Base-by-base conservation (phyloP, 108 stramenopile genomes). In the Nannochloropsis salina region DNA sequence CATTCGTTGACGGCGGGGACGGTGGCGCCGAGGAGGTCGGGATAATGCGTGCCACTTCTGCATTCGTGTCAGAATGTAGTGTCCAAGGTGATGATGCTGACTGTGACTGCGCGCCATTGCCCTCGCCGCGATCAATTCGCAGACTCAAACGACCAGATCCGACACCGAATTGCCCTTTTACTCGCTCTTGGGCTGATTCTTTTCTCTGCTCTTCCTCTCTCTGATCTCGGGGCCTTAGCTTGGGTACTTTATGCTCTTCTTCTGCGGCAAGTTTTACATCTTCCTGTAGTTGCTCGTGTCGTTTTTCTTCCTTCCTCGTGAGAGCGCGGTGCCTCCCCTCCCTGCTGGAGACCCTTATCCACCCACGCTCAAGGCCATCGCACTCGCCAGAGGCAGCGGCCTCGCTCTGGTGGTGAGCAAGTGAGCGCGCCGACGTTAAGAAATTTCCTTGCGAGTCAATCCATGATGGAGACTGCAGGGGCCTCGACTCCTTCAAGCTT, bases 271-370 rank as follows among this genome's bases (percentile, higher is more conserved):
- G 3, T n/a, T 1, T 74, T n/a, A 3, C 2, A n/a, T 74, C 15
- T n/a, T 15, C 61, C 61, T 74, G 61, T n/a, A n/a, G 20, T n/a
- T 74, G 61, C n/a, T 74, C 20, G 20, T 2, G 61, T 15, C 61
- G 61, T 2, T 74, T 74, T n/a, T 74, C 61, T n/a, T 74, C 61
- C 6, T 74, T 74, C 61, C 61, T 74, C 15, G n/a, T 3, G 20
- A 74, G 61, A 74, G 61, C 61, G 2, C 61, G 61, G 20, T n/a
- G 61, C 61, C 61, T n/a, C 61, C n/a, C 61, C 61, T 74, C 61
- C 61, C n/a, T 74, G 61, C 61, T 74, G 4, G 61, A 74, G 61
- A 74, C 61, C 61, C n/a, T 74, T 3, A n/a, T 74, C 61, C 61
- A 74, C 8, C 61, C 61, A 74, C 1, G 20, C 61, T 3, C 61